Conservation (phyloP, 2,329 filamentous ascomycete species). For the Madurella fahalii region DNA sequence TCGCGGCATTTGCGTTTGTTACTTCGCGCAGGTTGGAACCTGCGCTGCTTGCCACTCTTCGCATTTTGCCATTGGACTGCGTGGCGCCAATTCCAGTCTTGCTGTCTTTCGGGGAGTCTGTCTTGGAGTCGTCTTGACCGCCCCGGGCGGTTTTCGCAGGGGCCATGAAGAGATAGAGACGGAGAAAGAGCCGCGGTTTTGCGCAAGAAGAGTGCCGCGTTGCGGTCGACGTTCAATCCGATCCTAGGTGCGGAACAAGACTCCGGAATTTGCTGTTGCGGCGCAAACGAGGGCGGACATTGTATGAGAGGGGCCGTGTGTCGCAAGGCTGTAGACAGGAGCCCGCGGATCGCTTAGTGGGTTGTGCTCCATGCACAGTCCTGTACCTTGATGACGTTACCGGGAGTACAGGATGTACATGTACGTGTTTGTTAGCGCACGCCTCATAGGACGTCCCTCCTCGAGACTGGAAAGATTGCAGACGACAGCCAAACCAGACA, state of each 20-base stretch:
- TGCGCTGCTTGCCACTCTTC: conserved; percentile 50
- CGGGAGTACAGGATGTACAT: no score
- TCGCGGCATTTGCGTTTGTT: conserved; percentile 32
- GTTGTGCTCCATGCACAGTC: no score
- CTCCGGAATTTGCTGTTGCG: conserved; percentile 6
- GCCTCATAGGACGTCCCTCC: no score
- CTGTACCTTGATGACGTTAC: no score
- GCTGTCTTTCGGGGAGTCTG: conserved; percentile 43
- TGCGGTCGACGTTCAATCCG: not conserved
- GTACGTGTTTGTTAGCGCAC: no score
- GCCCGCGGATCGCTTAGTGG: no score
- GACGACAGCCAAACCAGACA: no score
- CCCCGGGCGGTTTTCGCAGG: conserved; percentile 44
- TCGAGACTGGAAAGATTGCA: no score
- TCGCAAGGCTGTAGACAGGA: no score
- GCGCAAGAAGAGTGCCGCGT: not conserved
- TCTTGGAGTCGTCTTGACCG: conserved; percentile 42
- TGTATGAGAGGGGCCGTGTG: conserved; percentile 13
- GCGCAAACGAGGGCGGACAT: conserved; percentile 17
- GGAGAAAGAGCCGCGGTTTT: not conserved
- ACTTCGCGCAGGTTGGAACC: conserved; percentile 46
- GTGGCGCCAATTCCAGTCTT: conserved; percentile 36
- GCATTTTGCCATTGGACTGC: conserved; percentile 49
- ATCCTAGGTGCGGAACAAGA: conserved; percentile 14
- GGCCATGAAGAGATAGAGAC: conserved; percentile 34